Evolutionary conservation across 495 filamentous ascomycete genomes (phyloP).

Genomic region (Penicillium cosmopolitanum): DNA sequence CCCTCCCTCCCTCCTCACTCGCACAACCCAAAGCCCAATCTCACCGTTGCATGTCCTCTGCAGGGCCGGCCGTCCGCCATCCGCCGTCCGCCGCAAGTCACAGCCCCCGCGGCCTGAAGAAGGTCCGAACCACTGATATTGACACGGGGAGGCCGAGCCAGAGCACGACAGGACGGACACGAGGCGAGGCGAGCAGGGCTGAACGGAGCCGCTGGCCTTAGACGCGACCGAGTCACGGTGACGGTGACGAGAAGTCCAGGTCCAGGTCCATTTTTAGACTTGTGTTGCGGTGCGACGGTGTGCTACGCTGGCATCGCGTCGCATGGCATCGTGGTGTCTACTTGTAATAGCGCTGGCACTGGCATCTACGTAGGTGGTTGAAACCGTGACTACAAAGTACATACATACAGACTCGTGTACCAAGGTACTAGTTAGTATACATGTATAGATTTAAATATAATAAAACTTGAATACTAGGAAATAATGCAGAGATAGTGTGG

Average conservation of each 20-base stretch:
- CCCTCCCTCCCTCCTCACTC: not conserved
- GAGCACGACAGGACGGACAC: not conserved
- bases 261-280: slow-evolving; percentile 12
- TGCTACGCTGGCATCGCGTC: slow-evolving; percentile 4
- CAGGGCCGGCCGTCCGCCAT: slow-evolving; percentile 10
- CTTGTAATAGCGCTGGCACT: no score
- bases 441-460: no score
- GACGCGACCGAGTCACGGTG: not conserved
- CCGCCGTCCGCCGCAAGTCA: slow-evolving; percentile 12
- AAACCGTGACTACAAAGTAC: slow-evolving; percentile 1
- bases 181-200: slow-evolving; percentile 17
- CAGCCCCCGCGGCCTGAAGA: slow-evolving; percentile 1
- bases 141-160: not conserved
- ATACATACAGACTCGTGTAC: not conserved
- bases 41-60: slow-evolving; percentile 25
- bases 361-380: not conserved
- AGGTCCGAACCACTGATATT: not conserved
- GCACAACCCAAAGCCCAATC: not conserved
- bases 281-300: slow-evolving; percentile 3
- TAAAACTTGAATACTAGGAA: no score
- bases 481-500: not conserved
- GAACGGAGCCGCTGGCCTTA: slow-evolving; percentile 6
- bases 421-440: no score
- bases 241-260: not conserved
- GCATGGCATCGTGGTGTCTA: not conserved